Base-by-base conservation (phyloP, 2,329 filamentous ascomycete genomes). In the Neocatenulostroma microsporum region DNA sequence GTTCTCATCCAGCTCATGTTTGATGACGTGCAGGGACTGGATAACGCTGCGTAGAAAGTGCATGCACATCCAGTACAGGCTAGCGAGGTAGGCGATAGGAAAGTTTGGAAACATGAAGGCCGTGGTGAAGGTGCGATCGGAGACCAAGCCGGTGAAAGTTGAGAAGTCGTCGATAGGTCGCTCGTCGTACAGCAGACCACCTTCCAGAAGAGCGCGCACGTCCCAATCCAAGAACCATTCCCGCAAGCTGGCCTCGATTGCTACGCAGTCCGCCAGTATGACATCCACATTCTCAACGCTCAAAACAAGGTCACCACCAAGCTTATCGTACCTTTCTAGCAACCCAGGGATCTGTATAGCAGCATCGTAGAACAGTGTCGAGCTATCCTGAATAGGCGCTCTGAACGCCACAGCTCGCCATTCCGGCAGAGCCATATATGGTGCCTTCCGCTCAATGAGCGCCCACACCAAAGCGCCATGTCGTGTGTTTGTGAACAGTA, bases 11-110 rank as follows among this genome's bases (percentile, higher is more conserved):
- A 43, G n/a, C 7, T 42, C 40, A 29, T 50, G 39, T 5, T 47
- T 44, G 4, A 38, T 25, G 13, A 40, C 37, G 32, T 54, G 48
- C 21, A 55, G 39, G 4, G 39, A 41, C 25, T 49, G 47, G 9
- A 51, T 42, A 4, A 40, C 45, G 12, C 36, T 44, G 15, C 54
- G 49, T 11, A 58, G 37, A 34, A 47, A 50, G 36, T 53, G 49
- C 45, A 56, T 50, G 10, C 45, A 45, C 11, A 53, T 42, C 55
- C 55, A 58, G 36, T 56, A 57, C 13, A 52, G 42, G n/a, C 41
- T 48, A 17, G 49, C 34, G 12, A 59, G 34, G 25, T 57, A 59
- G 8, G 44, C 51, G 17, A 48, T 40, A 26, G 51, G 41, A 39
- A 59, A 59, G 27, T 39, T 47, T 2, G 43, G 36, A 36, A 59